phyloP scores from a whole-genome alignment of 164 flowering plant genomes.

The Nymphaea colorata region DNA sequence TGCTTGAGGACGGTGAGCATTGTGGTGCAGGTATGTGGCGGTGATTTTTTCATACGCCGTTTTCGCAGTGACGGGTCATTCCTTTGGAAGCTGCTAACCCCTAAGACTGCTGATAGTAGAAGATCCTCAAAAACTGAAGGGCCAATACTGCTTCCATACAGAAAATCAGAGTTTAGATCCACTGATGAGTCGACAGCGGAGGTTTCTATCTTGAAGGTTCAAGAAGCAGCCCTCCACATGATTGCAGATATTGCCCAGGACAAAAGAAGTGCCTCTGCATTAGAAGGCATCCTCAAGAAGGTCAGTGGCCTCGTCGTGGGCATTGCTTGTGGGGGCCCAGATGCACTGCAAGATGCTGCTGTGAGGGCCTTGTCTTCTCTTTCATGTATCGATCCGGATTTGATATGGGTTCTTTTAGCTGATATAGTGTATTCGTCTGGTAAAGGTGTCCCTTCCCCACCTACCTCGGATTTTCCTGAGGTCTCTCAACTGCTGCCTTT shows the following conservation, averaged over 20 bases:
- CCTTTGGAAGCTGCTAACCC: constrained; percentile 70
- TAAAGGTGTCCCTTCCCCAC: constrained; percentile 43
- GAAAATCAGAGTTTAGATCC: constrained; percentile 20
- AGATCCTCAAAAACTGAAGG: constrained; percentile 27
- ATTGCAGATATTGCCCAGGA: constrained; percentile 56
- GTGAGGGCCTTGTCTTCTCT: constrained; percentile 61
- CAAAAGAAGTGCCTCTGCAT: constrained; percentile 59
- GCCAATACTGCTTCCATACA: constrained; percentile 70
- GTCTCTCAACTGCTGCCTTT: constrained; percentile 44
- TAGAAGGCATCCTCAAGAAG: constrained; percentile 67
- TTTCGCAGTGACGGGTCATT: constrained; percentile 68
- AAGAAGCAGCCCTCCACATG: constrained; percentile 75
- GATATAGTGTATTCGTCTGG: constrained; percentile 74
- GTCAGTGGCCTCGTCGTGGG: constrained; percentile 81
- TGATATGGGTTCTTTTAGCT: constrained; percentile 85
- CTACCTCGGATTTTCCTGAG: constrained; percentile 41
- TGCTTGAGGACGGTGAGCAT: constrained; percentile 50
- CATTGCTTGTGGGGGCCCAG: constrained; percentile 70
- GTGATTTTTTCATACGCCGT: constrained; percentile 90
- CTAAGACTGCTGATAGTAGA: constrained; percentile 49
- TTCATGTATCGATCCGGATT: constrained; percentile 73
- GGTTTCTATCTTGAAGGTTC: constrained; percentile 63
- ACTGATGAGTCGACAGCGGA: constrained; percentile 53
- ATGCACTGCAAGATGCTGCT: constrained; percentile 54
- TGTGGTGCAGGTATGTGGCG: constrained; percentile 65